Evolutionary conservation across 1,139 yeast genomes (phyloP).

Genomic region (Nakaseomyces bracarensis): DNA sequence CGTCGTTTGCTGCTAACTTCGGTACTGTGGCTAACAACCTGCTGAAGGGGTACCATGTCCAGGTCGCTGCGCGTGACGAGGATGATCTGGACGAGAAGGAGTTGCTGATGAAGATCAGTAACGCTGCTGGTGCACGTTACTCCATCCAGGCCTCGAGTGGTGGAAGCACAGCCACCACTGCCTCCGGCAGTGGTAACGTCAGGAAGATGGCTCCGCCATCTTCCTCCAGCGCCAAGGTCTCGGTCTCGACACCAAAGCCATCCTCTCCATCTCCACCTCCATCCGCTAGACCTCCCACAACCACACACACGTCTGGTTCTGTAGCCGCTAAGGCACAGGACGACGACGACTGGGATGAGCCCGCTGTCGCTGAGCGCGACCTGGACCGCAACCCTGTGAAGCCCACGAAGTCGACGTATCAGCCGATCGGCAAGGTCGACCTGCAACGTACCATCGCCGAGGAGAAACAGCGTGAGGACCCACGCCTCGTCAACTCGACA

Average conservation of each 20-base stretch:
- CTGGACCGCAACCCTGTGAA: conserved; percentile 53
- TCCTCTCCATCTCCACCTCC: conserved; percentile 7
- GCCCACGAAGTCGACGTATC: conserved; percentile 41
- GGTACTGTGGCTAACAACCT: conserved; percentile 58
- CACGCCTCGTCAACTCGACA: conserved; percentile 28
- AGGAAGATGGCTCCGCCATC: conserved; percentile 33
- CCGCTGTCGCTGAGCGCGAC: conserved; percentile 65
- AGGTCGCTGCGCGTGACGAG: conserved; percentile 88
- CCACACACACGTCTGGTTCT: conserved; percentile 9
- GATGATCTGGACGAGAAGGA: conserved; percentile 82
- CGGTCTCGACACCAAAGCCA: conserved; percentile 10
- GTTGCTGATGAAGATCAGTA: conserved; percentile 65
- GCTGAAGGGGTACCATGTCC: conserved; percentile 82
- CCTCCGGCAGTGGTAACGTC: conserved; percentile 49
- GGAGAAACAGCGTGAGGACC: conserved; percentile 35
- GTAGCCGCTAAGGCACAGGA: conserved; percentile 18
- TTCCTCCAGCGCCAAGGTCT: conserved; percentile 1
- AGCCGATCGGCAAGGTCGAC: conserved; percentile 53
- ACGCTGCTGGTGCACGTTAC: conserved; percentile 95
- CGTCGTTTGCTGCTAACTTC: conserved; percentile 68
- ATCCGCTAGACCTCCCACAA: conserved; percentile 15
- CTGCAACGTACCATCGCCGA: conserved; percentile 35
- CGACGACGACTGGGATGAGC: conserved; percentile 56
- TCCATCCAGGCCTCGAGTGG: conserved; percentile 56
- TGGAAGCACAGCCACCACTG: conserved; percentile 44